phyloP scores from a whole-genome alignment of 768 basidiomycete species.

The Kondoa subrosea region DNA sequence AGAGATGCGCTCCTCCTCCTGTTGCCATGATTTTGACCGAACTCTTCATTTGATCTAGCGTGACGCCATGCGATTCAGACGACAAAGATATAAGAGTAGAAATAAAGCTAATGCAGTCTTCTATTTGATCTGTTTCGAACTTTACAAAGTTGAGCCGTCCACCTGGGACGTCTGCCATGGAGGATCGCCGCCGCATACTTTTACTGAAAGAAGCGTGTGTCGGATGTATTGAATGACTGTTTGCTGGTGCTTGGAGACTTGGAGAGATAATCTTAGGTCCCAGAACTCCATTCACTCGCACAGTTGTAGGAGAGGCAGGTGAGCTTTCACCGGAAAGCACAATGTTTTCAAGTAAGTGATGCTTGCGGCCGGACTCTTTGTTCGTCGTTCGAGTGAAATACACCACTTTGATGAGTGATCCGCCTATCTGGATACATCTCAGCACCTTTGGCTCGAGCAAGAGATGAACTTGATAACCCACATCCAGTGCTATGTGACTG shows the following conservation, averaged over 20 bases:
- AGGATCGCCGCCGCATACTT: conserved; percentile 5
- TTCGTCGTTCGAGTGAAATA: conserved; percentile 64
- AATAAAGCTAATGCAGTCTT: conserved; percentile 70
- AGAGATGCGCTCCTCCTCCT: conserved; percentile 89
- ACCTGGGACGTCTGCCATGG: conserved; percentile 36
- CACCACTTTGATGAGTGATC: conserved; percentile 90
- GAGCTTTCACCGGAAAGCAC: conserved; percentile 25
- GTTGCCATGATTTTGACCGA: conserved; percentile 96
- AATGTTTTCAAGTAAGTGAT: too few species aligned
- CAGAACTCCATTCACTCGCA: background rate
- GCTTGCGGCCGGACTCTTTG: conserved; percentile 13
- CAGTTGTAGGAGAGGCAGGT: conserved; percentile 18
- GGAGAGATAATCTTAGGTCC: conserved; percentile 6
- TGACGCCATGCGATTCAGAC: conserved; percentile 66
- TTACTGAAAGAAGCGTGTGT: background rate
- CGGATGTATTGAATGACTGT: conserved; percentile 2
- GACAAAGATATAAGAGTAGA: conserved; percentile 69
- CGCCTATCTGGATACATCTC: conserved; percentile 54
- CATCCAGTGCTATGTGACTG: conserved; percentile 92
- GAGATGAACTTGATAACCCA: conserved; percentile 38
- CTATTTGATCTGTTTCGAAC: conserved; percentile 80
- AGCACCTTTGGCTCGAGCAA: background rate
- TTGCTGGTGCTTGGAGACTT: conserved; percentile 11
- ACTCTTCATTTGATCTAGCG: conserved; percentile 73
- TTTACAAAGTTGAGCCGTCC: conserved; percentile 94